Evolutionary conservation across 805 yeast species (phyloP), one percentile per base, ranked within the genome.

Genomic region (Hanseniaspora taiwanica): DNA sequence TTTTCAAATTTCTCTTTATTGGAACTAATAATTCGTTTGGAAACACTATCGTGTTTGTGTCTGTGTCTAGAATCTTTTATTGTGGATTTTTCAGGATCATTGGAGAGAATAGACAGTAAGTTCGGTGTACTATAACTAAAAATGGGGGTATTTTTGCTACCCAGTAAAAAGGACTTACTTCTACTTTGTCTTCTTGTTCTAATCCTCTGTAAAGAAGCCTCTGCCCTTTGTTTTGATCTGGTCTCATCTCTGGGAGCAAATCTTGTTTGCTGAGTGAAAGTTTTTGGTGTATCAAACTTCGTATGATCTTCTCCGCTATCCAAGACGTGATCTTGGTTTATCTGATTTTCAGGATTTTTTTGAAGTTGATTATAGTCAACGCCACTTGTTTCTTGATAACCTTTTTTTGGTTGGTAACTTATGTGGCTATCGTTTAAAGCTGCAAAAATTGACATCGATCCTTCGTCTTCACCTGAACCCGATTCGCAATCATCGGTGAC

Each of bases 401-500:
- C 21, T 35, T 56, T 58, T 16, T n/a, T n/a, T n/a, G n/a, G n/a
- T n/a, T n/a, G n/a, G n/a, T 61, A 64, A 35, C 53, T 56, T 1
- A 53, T 41, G 14, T 55, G 54, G 10, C 56, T 59, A 25, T 51
- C 58, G 42, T 65, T 62, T n/a, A 76, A 53, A 0, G 78, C 71
- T 0, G 80, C 70, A 49, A 76, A 77, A 18, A 76, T 54, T 0
- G 82, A 75, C 82, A 78, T 76, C 0, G 76, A 78, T 10, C 74
- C 72, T 48, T 78, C 83, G 53, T 78, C 82, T 50, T 77, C 84
- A 7, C 48, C 47, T 29, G 39, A 37, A n/a, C 13, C 24, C 12
- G 44, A 32, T 17, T 40, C 37, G 3, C 35, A 27, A 18, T 34
- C 36, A 12, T 37, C 32, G 5, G 6, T 18, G 20, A 20, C 20